A percentile compares a stretch with the other conserved stretches of the same genome.
These are phyloP conservation scores for Ophiostoma ulmi DNA, from an alignment of 2,329 filamentous ascomycete genomes.

Conservation along the genomic window DNA sequence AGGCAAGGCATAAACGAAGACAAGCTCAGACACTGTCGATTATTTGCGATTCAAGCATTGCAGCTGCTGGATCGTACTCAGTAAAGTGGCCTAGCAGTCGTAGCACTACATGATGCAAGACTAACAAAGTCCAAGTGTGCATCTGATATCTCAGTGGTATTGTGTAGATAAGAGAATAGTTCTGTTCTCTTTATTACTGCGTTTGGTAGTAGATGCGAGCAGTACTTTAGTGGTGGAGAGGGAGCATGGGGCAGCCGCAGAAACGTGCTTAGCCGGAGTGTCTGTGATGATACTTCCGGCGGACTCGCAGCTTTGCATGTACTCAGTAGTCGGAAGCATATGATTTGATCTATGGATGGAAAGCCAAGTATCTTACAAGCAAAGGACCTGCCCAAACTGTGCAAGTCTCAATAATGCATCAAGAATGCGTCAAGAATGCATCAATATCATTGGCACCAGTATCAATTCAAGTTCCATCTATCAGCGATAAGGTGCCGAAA, in stretches of 20 bases:
- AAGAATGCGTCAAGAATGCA: too few species aligned
- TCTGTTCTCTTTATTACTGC: not conserved
- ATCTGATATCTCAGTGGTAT: not conserved
- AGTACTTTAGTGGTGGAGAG: not conserved
- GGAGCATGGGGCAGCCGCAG: not conserved
- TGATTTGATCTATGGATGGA: too few species aligned
- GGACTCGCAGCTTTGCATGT: too few species aligned
- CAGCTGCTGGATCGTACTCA: not conserved
- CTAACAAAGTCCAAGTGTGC: not conserved
- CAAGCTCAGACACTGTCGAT: not conserved
- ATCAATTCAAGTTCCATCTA: not conserved
- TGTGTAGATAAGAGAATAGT: not conserved
- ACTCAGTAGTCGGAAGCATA: too few species aligned
- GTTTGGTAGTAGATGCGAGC: conserved; percentile 5
- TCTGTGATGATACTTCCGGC: not conserved
- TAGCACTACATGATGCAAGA: not conserved
- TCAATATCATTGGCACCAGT: too few species aligned
- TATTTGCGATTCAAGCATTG: not conserved
- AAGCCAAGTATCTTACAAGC: too few species aligned
- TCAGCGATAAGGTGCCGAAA: not conserved
- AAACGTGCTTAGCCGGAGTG: not conserved
- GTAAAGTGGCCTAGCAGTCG: not conserved
- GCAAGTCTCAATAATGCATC: too few species aligned
- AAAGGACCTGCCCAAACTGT: too few species aligned
- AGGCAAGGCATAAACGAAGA: not conserved